Conservation (phyloP, 2,329 filamentous ascomycete genomes). For the Lachnellula willkommii region DNA sequence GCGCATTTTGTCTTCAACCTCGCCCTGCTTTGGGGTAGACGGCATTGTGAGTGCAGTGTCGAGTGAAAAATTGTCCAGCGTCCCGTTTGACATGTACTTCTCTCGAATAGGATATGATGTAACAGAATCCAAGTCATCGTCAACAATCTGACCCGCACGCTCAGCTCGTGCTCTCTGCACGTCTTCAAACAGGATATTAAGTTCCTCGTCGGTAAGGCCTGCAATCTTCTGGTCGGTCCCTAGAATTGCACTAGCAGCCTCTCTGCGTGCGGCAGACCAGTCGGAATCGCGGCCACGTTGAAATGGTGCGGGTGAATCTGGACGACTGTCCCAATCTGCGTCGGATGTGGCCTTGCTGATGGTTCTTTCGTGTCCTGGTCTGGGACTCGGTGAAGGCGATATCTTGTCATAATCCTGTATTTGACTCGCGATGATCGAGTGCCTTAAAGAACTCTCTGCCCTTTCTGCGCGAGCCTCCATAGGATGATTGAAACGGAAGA, state of each 20-base stretch:
- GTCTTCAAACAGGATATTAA: slow-evolving; percentile 90
- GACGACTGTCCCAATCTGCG: slow-evolving; percentile 63
- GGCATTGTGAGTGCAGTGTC: slow-evolving; percentile 94
- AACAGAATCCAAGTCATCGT: slow-evolving; percentile 85
- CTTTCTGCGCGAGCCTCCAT: slow-evolving; percentile 91
- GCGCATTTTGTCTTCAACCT: slow-evolving; percentile 69
- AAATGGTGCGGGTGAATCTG: slow-evolving; percentile 71
- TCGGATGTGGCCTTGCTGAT: slow-evolving; percentile 76
- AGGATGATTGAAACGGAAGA: slow-evolving; percentile 97
- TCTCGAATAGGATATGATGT: slow-evolving; percentile 84
- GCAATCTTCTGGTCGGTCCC: slow-evolving; percentile 89
- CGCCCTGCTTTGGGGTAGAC: slow-evolving; percentile 76
- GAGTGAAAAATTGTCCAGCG: slow-evolving; percentile 90
- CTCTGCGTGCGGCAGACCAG: slow-evolving; percentile 87
- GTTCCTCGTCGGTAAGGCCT: slow-evolving; percentile 84
- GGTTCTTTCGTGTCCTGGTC: slow-evolving; percentile 70
- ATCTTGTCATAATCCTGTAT: slow-evolving; percentile 51
- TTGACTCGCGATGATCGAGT: slow-evolving; percentile 65
- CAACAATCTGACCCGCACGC: slow-evolving; percentile 68
- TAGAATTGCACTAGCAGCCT: slow-evolving; percentile 86
- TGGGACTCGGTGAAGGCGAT: slow-evolving; percentile 55
- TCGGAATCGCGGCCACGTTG: slow-evolving; percentile 75
- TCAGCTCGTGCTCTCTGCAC: slow-evolving; percentile 81
- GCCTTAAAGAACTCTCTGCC: slow-evolving; percentile 81
- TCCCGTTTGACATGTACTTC: slow-evolving; percentile 93